Evolutionary conservation across 805 yeast species (phyloP).

Genomic region (Blastobotrys attinorum): DNA sequence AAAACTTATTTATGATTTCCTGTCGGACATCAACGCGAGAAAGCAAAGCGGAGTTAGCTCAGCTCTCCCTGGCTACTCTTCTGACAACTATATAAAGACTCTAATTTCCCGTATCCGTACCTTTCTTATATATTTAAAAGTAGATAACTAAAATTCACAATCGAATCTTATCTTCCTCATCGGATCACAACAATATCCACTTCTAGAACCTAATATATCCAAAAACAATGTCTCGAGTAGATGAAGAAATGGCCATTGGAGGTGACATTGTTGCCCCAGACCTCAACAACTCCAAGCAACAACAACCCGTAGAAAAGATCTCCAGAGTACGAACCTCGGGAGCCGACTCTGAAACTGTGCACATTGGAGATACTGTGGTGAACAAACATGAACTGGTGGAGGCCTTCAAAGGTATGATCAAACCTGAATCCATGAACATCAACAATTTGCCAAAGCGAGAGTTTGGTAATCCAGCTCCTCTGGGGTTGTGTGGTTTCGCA

Average conservation of each 20-base stretch:
- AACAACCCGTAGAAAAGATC: slow-evolving; percentile 2
- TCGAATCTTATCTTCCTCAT: no score
- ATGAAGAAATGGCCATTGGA: slow-evolving; percentile 5
- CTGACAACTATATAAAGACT: no score
- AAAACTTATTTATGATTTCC: no score
- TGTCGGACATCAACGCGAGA: no score
- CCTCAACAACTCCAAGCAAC: not conserved
- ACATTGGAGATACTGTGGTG: slow-evolving; percentile 36
- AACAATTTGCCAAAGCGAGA: slow-evolving; percentile 31
- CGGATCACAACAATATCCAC: no score
- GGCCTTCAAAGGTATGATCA: slow-evolving; percentile 55
- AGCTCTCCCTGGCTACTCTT: no score
- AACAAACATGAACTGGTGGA: slow-evolving; percentile 47
- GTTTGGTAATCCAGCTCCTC: slow-evolving; percentile 57
- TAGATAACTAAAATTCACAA: no score
- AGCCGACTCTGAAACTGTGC: slow-evolving; percentile 23
- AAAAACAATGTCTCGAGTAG: not conserved
- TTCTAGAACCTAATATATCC: not conserved
- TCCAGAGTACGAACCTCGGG: slow-evolving; percentile 17
- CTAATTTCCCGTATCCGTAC: no score
- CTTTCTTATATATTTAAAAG: no score
- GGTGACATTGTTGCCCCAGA: slow-evolving; percentile 3
- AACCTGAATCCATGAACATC: slow-evolving; percentile 45
- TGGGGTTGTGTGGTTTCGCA: slow-evolving; percentile 55
- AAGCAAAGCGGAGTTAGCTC: no score